Evolutionary conservation across 2,329 filamentous ascomycete genomes (phyloP).

Genomic region (Diaporthe nobilis): DNA sequence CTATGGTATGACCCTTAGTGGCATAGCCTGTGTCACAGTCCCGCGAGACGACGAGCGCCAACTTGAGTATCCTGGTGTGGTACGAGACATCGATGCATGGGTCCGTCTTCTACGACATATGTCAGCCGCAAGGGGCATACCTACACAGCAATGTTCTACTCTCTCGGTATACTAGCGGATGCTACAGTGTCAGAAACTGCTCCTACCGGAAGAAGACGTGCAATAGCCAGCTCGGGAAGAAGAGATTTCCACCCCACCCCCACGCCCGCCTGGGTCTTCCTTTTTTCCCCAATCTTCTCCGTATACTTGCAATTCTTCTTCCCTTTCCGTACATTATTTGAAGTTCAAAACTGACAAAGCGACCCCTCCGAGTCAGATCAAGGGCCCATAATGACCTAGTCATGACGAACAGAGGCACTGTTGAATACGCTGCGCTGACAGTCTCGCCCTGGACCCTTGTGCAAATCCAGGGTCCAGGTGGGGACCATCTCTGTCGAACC

Average conservation of each 20-base stretch:
- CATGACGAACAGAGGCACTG: slow-evolving; percentile 16
- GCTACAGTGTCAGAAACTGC: neutral
- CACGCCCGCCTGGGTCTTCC: neutral
- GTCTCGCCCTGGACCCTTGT: slow-evolving; percentile 6
- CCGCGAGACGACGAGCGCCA: no score
- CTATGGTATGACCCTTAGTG: no score
- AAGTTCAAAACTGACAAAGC: neutral
- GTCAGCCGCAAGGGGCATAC: neutral
- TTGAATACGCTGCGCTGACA: slow-evolving; percentile 15
- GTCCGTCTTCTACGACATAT: neutral
- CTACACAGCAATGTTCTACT: neutral
- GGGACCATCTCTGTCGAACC: neutral
- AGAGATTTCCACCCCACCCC: neutral
- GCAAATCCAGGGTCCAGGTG: slow-evolving; percentile 23
- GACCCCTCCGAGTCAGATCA: slow-evolving; percentile 8
- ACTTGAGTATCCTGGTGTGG: neutral
- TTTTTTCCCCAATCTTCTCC: neutral
- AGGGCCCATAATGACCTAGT: slow-evolving; percentile 14
- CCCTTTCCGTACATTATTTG: neutral
- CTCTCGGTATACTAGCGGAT: neutral
- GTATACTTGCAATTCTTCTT: neutral
- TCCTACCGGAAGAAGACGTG: neutral
- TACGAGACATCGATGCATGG: neutral
- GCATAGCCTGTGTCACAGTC: no score
- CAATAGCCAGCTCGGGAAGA: neutral